Percentiles rank a stretch among this genome's conserved stretches.
Evolutionary conservation across 805 yeast species (phyloP).

Genomic region (Nakazawaea wyomingensis): DNA sequence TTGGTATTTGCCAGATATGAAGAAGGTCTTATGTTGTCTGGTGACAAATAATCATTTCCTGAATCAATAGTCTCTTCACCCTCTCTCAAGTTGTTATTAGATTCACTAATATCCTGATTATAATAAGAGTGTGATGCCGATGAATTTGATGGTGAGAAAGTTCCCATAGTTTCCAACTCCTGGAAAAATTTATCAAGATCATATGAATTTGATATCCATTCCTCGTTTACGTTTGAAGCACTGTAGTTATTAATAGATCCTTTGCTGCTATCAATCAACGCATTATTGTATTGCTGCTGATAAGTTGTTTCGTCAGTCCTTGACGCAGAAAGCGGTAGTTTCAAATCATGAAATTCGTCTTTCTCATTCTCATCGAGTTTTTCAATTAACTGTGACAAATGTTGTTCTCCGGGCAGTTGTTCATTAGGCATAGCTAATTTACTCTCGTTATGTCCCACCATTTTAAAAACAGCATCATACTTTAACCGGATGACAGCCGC

Average conservation of each 20-base stretch:
- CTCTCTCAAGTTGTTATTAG: background rate
- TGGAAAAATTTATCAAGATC: conserved; percentile 43
- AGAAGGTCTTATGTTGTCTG: background rate
- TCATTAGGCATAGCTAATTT: conserved; percentile 16
- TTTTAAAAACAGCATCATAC: conserved; percentile 25
- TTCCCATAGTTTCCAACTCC: conserved; percentile 34
- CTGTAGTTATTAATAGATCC: conserved; percentile 4
- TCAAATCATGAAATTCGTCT: conserved; percentile 2
- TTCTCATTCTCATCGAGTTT: conserved; percentile 17
- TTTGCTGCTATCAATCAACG: conserved; percentile 4
- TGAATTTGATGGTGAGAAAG: conserved; percentile 14
- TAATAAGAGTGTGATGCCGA: conserved; percentile 4
- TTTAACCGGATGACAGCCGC: conserved; percentile 64
- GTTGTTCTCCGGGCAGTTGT: conserved; percentile 25
- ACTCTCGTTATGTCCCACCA: background rate
- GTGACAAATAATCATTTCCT: background rate
- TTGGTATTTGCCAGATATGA: background rate
- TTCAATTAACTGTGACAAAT: conserved; percentile 33
- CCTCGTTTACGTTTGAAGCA: conserved; percentile 10
- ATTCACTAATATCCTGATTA: background rate
- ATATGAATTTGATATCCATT: conserved; percentile 32
- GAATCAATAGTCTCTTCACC: background rate
- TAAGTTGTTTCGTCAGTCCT: background rate
- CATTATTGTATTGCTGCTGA: conserved; percentile 2
- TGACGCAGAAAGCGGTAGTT: background rate